Conservation (phyloP, 768 basidiomycete species). For the Coprinopsis cinerea region DNA sequence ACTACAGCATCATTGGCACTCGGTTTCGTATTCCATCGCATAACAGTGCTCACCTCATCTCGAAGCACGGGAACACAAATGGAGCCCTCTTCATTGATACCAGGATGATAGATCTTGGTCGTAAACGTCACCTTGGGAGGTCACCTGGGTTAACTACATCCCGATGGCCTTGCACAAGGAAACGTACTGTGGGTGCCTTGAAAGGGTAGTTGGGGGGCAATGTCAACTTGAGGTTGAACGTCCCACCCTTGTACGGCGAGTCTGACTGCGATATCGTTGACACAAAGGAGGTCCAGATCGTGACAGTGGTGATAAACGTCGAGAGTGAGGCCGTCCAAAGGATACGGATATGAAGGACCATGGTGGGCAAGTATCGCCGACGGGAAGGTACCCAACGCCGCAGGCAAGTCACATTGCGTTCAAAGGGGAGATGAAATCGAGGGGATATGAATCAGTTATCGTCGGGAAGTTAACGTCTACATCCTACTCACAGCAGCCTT, state of each 20-base stretch:
- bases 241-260: conserved; percentile 81
- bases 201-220: conserved; percentile 83
- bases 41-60: conserved; percentile 57
- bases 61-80: conserved; percentile 82
- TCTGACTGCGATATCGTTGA: too few relatives aligned
- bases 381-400: too few relatives aligned
- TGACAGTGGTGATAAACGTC: too few relatives aligned
- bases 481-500: conserved; percentile 58
- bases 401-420: background rate
- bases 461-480: background rate
- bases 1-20: conserved; percentile 35
- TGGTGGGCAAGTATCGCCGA: too few relatives aligned
- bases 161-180: too few relatives aligned
- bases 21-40: conserved; percentile 6
- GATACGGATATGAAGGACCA: too few relatives aligned
- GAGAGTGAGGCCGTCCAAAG: too few relatives aligned
- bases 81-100: conserved; percentile 82
- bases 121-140: conserved; percentile 64
- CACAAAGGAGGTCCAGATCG: too few relatives aligned
- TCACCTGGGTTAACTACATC: conserved; percentile 12
- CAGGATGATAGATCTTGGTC: conserved; percentile 88
- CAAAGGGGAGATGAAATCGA: background rate
- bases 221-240: conserved; percentile 66
- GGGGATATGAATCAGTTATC: background rate
- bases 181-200: conserved; percentile 71